Evolutionary conservation across 768 basidiomycete species (phyloP).

Genomic region (Albatrellus ellisii): DNA sequence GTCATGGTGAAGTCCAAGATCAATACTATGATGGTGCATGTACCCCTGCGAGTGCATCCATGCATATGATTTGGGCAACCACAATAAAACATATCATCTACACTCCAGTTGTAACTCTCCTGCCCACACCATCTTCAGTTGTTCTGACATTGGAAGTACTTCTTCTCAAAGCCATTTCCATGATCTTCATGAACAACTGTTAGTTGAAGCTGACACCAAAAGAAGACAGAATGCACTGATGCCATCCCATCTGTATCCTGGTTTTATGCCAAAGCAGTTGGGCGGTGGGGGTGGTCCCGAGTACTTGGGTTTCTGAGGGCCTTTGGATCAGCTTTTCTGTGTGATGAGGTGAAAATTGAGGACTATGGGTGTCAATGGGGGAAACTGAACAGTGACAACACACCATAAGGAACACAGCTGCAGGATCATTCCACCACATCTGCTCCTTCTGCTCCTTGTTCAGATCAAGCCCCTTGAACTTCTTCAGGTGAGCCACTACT

Average conservation of each 20-base stretch:
- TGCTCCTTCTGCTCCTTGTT: conserved; percentile 76
- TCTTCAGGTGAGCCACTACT: conserved; percentile 80
- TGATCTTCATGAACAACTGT: conserved; percentile 40
- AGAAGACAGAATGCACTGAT: conserved; percentile 48
- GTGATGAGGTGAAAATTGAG: no score
- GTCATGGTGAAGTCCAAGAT: no score
- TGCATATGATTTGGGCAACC: no score
- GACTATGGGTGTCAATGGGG: not conserved
- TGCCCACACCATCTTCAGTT: conserved; percentile 51
- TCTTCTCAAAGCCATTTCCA: conserved; percentile 90
- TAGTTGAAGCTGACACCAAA: conserved; percentile 1
- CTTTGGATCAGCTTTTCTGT: conserved; percentile 69
- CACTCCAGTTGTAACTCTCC: conserved; percentile 77
- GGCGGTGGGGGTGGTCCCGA: conserved; percentile 83
- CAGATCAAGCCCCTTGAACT: conserved; percentile 61
- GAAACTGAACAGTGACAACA: conserved; percentile 15
- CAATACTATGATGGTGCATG: no score
- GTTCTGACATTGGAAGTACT: conserved; percentile 76
- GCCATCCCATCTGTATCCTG: conserved; percentile 97
- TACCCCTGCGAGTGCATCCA: no score
- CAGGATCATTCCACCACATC: conserved; percentile 96
- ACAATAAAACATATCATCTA: conserved; percentile 97
- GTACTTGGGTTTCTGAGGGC: conserved; percentile 75
- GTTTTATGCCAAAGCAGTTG: conserved; percentile 90
- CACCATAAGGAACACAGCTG: conserved; percentile 85